phyloP scores from a whole-genome alignment of 306 rosid genomes.

The Herpetospermum pedunculosum region DNA sequence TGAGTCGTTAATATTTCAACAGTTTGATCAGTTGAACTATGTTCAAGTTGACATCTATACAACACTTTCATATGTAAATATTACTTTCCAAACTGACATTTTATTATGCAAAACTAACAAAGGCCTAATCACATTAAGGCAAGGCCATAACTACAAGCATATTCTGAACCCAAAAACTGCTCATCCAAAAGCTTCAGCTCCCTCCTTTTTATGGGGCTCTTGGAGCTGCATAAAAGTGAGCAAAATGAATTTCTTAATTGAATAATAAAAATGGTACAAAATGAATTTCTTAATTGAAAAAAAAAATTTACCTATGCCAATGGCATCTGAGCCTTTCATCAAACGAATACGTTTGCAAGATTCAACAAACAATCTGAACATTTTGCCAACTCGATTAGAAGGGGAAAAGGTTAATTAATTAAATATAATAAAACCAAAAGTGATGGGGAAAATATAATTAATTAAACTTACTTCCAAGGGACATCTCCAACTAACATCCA shows the following conservation, averaged over 20 bases:
- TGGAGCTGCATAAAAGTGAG: slow-evolving; percentile 1
- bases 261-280: too few relatives aligned
- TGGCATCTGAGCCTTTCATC: slow-evolving; percentile 27
- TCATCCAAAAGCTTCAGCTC: background rate
- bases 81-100: background rate
- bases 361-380: slow-evolving; percentile 30
- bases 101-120: background rate
- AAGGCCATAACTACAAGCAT: background rate
- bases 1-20: background rate
- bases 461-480: slow-evolving; percentile 10
- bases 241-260: background rate
- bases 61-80: background rate
- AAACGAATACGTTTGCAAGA: slow-evolving; percentile 32
- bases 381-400: background rate
- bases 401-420: background rate
- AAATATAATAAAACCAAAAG: background rate
- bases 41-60: background rate
- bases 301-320: slow-evolving; percentile 14
- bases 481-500: slow-evolving; percentile 16
- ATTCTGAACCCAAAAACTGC: background rate
- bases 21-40: background rate
- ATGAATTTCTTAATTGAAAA: background rate
- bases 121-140: background rate
- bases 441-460: background rate
- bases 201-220: background rate